These are phyloP conservation scores for Begonia loranthoides DNA, from an alignment of 306 rosid genomes.

Conservation along the genomic window DNA sequence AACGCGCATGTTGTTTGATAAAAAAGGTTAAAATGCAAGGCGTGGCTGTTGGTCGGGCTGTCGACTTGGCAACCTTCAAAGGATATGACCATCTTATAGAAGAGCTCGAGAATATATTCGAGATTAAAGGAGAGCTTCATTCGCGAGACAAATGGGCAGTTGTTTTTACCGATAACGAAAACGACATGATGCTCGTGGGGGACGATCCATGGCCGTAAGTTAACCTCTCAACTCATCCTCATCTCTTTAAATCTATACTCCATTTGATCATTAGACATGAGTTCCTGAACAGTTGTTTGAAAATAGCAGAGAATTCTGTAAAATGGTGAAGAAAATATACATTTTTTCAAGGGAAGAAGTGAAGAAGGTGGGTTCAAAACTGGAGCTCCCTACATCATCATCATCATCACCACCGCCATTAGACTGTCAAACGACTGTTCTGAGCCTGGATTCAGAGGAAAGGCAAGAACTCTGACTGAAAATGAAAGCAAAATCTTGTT, in stretches of 20 bases:
- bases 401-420: too few species aligned
- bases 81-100: conserved; percentile 60
- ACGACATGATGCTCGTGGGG: conserved; percentile 73
- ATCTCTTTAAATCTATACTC: too few species aligned
- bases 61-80: conserved; percentile 46
- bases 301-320: conserved; percentile 55
- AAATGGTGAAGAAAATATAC: conserved; percentile 59
- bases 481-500: too few species aligned
- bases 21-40: conserved; percentile 94
- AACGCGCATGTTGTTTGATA: neutral
- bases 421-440: conserved; percentile 28
- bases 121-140: conserved; percentile 62
- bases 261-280: too few species aligned
- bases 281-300: neutral
- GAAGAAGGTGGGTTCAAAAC: conserved; percentile 33
- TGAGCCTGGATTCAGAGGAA: conserved; percentile 32
- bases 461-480: conserved; percentile 21
- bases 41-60: conserved; percentile 79
- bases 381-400: conserved; percentile 34
- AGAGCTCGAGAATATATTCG: conserved; percentile 75
- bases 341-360: conserved; percentile 56
- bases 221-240: neutral
- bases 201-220: conserved; percentile 87
- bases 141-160: conserved; percentile 56
- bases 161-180: conserved; percentile 69